Conservation (phyloP, 768 basidiomycete species). For the Cyathus striatus region DNA sequence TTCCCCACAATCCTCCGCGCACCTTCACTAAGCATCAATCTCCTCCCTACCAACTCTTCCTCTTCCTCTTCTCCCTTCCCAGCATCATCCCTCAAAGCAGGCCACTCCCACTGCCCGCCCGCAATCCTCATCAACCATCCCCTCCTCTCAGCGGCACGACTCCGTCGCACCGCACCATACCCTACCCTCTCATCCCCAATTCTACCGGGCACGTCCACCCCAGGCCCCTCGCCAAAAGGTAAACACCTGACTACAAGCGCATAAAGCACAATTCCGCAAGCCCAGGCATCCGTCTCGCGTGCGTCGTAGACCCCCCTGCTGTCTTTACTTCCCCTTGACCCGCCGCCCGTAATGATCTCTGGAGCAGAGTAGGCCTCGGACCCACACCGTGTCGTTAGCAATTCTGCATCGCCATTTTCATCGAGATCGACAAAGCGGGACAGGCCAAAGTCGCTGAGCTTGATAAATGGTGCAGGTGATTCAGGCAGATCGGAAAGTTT, state of each 20-base stretch:
- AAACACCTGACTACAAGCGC: constrained; percentile 65
- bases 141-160: constrained; percentile 33
- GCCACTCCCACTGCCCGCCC: constrained; percentile 76
- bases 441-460: constrained; percentile 88
- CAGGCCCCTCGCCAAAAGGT: constrained; percentile 64
- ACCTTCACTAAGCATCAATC: constrained; percentile 34
- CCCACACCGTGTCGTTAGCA: constrained; percentile 77
- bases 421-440: constrained; percentile 73
- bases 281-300: constrained; percentile 84
- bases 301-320: constrained; percentile 60
- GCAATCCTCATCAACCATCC: constrained; percentile 77
- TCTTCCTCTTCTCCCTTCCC: constrained; percentile 8
- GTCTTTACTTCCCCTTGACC: constrained; percentile 18
- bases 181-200: constrained; percentile 35
- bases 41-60: constrained; percentile 21
- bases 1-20: constrained; percentile 51
- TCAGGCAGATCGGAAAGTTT: constrained; percentile 26
- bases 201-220: constrained; percentile 19
- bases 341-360: constrained; percentile 55
- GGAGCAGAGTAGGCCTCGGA: constrained; percentile 87
- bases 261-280: constrained; percentile 83
- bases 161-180: constrained; percentile 14
- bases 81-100: too few relatives aligned
- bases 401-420: constrained; percentile 25
- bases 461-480: constrained; percentile 57